These are phyloP conservation scores for Fraxinus angustifolia DNA, from an alignment of 305 asterid species.

Conservation along the genomic window DNA sequence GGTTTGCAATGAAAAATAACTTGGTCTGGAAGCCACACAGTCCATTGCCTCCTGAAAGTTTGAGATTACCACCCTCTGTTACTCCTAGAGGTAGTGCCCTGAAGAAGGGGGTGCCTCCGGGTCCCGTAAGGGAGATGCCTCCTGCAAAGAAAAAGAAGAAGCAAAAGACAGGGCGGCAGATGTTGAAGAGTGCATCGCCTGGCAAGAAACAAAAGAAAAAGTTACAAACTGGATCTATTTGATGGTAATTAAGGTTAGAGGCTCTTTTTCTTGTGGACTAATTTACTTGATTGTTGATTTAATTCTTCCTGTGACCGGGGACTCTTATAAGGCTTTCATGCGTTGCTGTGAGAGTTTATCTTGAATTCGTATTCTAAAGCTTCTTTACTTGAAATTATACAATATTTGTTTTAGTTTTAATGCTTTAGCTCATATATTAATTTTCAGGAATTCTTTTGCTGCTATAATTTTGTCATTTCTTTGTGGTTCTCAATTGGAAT, in stretches of 20 bases:
- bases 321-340: not conserved
- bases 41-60: conserved; percentile 88
- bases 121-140: conserved; percentile 62
- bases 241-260: conserved; percentile 4
- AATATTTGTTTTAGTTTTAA: not conserved
- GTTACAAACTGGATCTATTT: not conserved
- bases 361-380: not conserved
- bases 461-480: not conserved
- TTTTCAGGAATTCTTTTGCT: not conserved
- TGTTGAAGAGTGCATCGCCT: conserved; percentile 6
- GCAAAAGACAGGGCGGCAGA: conserved; percentile 29
- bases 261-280: not conserved
- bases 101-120: conserved; percentile 90
- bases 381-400: not conserved
- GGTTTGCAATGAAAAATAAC: conserved; percentile 85
- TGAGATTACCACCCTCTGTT: conserved; percentile 84
- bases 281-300: conserved; percentile 1
- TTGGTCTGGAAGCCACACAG: conserved; percentile 84
- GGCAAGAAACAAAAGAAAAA: not conserved
- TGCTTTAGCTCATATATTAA: not conserved
- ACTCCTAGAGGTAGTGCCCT: conserved; percentile 95
- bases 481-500: not conserved
- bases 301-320: not conserved
- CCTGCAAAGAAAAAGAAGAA: conserved; percentile 32
- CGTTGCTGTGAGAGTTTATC: not conserved